A percentile compares a stretch with the other conserved stretches of the same genome.
phyloP scores from a whole-genome alignment of 2,329 filamentous ascomycete genomes.

The Kalaharituber pfeilii region DNA sequence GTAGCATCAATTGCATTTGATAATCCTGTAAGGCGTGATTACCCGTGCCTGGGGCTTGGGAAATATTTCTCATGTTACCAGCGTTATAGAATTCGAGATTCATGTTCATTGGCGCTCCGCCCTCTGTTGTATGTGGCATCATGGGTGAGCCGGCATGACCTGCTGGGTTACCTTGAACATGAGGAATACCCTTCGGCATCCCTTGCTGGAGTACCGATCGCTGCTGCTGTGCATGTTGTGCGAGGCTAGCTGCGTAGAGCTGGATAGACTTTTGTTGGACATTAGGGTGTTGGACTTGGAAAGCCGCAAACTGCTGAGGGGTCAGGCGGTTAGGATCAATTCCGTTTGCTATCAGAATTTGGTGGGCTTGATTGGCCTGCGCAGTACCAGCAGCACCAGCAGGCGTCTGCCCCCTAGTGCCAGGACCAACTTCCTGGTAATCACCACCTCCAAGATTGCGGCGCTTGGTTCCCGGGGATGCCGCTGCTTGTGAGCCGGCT shows the following conservation, averaged over 20 bases:
- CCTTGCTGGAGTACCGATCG: constrained; percentile 14
- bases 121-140: constrained; percentile 56
- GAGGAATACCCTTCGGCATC: constrained; percentile 40
- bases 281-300: constrained; percentile 33
- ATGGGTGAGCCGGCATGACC: constrained; percentile 61
- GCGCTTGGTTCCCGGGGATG: constrained; percentile 21
- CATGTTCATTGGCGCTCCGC: constrained; percentile 29
- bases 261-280: constrained; percentile 70
- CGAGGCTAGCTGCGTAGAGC: constrained; percentile 69
- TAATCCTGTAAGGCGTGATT: constrained; percentile 76
- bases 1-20: constrained; percentile 74
- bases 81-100: constrained; percentile 22
- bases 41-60: constrained; percentile 38
- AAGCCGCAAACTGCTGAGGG: constrained; percentile 54
- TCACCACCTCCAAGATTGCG: constrained; percentile 19
- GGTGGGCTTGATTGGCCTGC: constrained; percentile 18
- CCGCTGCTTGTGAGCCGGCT: constrained; percentile 29
- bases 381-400: constrained; percentile 15
- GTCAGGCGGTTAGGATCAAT: constrained; percentile 60
- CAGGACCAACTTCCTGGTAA: constrained; percentile 17
- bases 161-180: constrained; percentile 51
- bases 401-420: constrained; percentile 13
- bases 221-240: constrained; percentile 63
- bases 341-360: constrained; percentile 46
- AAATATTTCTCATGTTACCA: constrained; percentile 22